phyloP scores from a whole-genome alignment of 2,329 filamentous ascomycete genomes.

The Penicillium rolfsii region DNA sequence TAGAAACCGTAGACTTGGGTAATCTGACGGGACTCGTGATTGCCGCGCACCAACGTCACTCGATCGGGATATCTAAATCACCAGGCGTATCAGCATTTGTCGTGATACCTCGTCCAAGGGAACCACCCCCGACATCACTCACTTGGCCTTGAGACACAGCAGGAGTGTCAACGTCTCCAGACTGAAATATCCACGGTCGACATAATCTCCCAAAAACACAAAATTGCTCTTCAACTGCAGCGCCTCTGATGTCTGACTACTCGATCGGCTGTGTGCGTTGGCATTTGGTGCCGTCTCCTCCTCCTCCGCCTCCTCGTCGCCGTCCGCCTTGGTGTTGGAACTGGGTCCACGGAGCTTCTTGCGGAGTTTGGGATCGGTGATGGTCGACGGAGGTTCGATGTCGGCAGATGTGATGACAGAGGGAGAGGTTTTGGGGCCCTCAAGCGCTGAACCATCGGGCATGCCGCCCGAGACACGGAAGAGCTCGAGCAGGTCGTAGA shows the following conservation, averaged over 20 bases:
- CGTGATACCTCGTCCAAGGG: not conserved
- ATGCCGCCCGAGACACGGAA: constrained; percentile 96
- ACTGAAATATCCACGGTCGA: constrained; percentile 74
- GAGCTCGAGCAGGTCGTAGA: constrained; percentile 95
- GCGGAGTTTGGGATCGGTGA: constrained; percentile 82
- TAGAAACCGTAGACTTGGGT: constrained; percentile 80
- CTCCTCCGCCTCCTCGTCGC: constrained; percentile 37
- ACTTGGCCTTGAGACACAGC: constrained; percentile 74
- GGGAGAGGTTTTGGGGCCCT: constrained; percentile 69
- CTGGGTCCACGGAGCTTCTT: constrained; percentile 72
- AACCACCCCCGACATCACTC: constrained; percentile 30
- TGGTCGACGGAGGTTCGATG: constrained; percentile 86
- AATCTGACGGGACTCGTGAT: constrained; percentile 76
- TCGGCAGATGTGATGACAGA: constrained; percentile 86
- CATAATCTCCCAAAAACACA: constrained; percentile 73
- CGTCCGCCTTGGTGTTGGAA: constrained; percentile 35
- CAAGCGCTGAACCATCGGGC: constrained; percentile 77
- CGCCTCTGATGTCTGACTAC: constrained; percentile 35
- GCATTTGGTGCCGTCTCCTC: constrained; percentile 20
- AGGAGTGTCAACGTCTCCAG: constrained; percentile 73
- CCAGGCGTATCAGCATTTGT: constrained; percentile 7
- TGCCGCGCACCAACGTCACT: constrained; percentile 73
- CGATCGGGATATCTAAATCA: constrained; percentile 66
- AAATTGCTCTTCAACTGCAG: constrained; percentile 66
- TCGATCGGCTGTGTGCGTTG: constrained; percentile 32